phyloP scores from a whole-genome alignment of 192 early-diverging fungal species.

The Backusella parvicylindrica region DNA sequence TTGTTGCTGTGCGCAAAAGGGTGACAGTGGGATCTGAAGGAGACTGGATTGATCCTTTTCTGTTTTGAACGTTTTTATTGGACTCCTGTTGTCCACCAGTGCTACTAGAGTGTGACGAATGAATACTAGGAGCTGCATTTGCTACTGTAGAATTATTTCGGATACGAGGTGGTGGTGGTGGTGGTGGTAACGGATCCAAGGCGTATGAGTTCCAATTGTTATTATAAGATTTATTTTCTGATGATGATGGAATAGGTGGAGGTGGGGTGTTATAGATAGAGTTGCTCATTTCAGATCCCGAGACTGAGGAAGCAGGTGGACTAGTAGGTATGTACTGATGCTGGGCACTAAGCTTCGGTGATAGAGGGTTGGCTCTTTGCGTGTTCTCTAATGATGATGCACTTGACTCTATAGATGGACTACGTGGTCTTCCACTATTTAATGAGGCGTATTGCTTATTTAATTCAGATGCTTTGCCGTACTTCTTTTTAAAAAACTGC shows the following conservation, averaged over 20 bases:
- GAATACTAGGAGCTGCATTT: neutral
- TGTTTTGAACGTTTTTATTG: neutral
- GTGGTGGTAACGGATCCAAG: neutral
- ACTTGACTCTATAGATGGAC: conserved; percentile 11
- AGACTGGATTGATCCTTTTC: conserved; percentile 2
- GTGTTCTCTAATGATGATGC: neutral
- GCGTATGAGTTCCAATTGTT: neutral
- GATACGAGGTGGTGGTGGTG: conserved; percentile 6
- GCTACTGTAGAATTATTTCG: neutral
- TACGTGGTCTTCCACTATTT: neutral
- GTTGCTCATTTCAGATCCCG: neutral
- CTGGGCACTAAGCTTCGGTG: neutral
- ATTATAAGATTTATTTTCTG: neutral
- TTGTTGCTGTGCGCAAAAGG: neutral
- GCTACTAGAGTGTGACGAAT: neutral
- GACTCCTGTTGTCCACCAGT: neutral
- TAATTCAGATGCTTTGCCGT: conserved; percentile 13
- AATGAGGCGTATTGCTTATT: neutral
- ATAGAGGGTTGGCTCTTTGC: neutral
- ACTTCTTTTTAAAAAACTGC: conserved; percentile 28
- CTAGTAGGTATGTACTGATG: conserved; percentile 13
- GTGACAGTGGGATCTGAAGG: neutral
- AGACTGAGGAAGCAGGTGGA: conserved; percentile 6
- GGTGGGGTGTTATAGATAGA: neutral
- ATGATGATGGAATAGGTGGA: neutral